phyloP scores from a whole-genome alignment of 306 rosid genomes.

The Cicer chorassanicum region DNA sequence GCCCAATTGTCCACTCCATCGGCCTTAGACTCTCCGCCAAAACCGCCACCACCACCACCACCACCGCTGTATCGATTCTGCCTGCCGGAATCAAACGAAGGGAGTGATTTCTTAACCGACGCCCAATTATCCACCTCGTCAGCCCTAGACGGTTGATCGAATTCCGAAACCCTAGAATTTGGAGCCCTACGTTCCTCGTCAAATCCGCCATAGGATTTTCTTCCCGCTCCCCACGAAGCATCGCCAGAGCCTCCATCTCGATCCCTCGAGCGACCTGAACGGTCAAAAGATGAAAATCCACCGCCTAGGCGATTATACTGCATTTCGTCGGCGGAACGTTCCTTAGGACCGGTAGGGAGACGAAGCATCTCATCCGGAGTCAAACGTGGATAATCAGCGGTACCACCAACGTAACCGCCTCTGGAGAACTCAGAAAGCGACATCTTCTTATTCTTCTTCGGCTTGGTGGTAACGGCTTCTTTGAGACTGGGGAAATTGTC shows the following conservation, averaged over 20 bases:
- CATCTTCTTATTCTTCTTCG: slow-evolving; percentile 80
- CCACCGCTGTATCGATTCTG: slow-evolving; percentile 61
- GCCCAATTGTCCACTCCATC: slow-evolving; percentile 91
- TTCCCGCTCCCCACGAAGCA: slow-evolving; percentile 83
- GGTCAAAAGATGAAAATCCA: slow-evolving; percentile 69
- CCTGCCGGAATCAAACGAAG: slow-evolving; percentile 70
- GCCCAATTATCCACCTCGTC: slow-evolving; percentile 97
- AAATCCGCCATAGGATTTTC: slow-evolving; percentile 85
- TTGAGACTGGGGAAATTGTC: slow-evolving; percentile 79
- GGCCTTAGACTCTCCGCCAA: slow-evolving; percentile 64
- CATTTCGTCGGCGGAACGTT: slow-evolving; percentile 82
- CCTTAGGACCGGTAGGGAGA: slow-evolving; percentile 89
- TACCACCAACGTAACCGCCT: background rate
- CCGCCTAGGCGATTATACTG: slow-evolving; percentile 67
- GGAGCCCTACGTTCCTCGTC: slow-evolving; percentile 82
- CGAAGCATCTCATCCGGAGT: slow-evolving; percentile 81
- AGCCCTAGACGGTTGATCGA: slow-evolving; percentile 92
- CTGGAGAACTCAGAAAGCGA: slow-evolving; percentile 45
- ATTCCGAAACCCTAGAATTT: slow-evolving; percentile 84
- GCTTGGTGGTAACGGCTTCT: slow-evolving; percentile 69
- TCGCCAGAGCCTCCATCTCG: slow-evolving; percentile 65
- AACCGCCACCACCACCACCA: slow-evolving; percentile 52
- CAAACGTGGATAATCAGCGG: slow-evolving; percentile 44
- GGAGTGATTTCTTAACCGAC: slow-evolving; percentile 61
- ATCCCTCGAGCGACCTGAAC: slow-evolving; percentile 56